Base-by-base conservation (phyloP, 2,329 filamentous ascomycete genomes). In the Cercospora berteroae region DNA sequence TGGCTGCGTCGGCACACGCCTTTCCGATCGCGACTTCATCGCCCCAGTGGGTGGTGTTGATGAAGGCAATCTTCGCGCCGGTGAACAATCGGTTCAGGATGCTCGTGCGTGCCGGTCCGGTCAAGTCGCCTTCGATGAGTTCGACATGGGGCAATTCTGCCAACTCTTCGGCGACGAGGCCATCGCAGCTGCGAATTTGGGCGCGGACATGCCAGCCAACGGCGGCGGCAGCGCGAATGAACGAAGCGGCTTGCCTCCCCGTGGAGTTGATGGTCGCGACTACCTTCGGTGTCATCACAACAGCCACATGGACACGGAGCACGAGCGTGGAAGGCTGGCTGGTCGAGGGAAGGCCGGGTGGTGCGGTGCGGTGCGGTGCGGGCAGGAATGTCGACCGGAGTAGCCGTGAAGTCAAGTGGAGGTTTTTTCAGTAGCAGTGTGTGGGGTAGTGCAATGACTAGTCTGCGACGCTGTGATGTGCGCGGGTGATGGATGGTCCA, bases 21-120 rank as follows among this genome's bases (percentile, higher is more conserved):
- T 91, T 90, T 70, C 95, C 95, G 73, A 97, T 96, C 44, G 89
- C 88, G 67, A 95, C 86, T 83, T 99, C 95, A 80, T 98, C 93
- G 61, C 94, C 95, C 83, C 96, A 97, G 75, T 96, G 96, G 5
- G 93, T 96, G 50, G 95, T 99, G 82, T 99, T 99, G 83, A 98
- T 93, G 80, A 98, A 99, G 67, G 95, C 95, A 61, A 96, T 86
- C 74, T 96, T 90, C 23, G 92, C 90, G 69, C 92, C 93, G 42
- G 86, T 83, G 84, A 98, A 98, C 16, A 79, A 73, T 50, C 69
- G 69, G 23, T 71, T 69, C 16, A 79, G 68, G 3, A 79, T 69
- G 10, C 69, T 69, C 12, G 70, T 67, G 36, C 73, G 73, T n/a
- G 74, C 72, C 16, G 76, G 73, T 27, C 76, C 77, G 29, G 74